Base-by-base conservation (phyloP, 768 basidiomycete genomes). In the Rhodosporidiobolus sp. region DNA sequence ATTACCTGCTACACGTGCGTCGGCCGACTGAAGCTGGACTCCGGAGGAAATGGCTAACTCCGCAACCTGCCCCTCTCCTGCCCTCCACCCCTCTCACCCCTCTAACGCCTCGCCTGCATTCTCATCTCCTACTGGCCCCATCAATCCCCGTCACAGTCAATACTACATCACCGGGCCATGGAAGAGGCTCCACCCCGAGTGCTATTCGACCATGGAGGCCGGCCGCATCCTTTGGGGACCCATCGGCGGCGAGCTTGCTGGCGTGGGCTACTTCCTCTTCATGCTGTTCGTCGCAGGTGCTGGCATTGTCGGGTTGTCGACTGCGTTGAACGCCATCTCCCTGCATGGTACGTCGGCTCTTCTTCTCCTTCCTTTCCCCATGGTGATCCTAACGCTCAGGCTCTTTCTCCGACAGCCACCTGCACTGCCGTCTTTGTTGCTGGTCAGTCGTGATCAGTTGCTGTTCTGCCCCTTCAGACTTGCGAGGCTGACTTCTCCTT, bases 351-450 rank as follows among this genome's bases (percentile, higher is more conserved):
- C 81, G n/a, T n/a, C n/a, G n/a, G n/a, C n/a, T n/a, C n/a, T n/a
- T n/a, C n/a, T n/a, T n/a, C n/a, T n/a, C 2, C 82, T 81, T 63
- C 80, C 81, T 14, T 79, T 79, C 54, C 80, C 78, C 24, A 43
- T 58, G 11, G n/a, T n/a, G n/a, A n/a, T n/a, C n/a, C n/a, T n/a
- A n/a, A n/a, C n/a, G n/a, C n/a, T n/a, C n/a, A n/a, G n/a, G n/a
- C n/a, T n/a, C n/a, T n/a, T n/a, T n/a, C n/a, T n/a, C n/a, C n/a
- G n/a, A n/a, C n/a, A n/a, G 38, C 38, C 7, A 43, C 38, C 2
- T 83, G 82, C 69, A 81, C 81, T 8, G 80, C 80, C 59, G 80
- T 79, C 34, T 83, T 79, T 26, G 80, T 79, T 19, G 79, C 75
- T 3, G n/a, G n/a, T n/a, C n/a, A n/a, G n/a, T n/a, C n/a, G n/a